Evolutionary conservation across 257 asterid species (phyloP), one percentile per base, ranked within the genome.

Genomic region (Fraxinus americana): DNA sequence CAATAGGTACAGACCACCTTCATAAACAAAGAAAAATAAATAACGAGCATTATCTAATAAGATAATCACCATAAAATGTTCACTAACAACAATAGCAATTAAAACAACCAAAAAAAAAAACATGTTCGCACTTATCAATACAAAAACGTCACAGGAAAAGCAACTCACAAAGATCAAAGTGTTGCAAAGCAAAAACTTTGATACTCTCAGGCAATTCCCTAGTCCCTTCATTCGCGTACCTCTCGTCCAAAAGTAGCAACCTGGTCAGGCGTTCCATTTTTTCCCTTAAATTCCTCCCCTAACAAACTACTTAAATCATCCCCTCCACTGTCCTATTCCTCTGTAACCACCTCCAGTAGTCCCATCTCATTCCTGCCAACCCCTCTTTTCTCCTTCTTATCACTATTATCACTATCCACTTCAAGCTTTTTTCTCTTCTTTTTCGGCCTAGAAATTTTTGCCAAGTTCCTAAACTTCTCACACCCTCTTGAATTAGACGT

Each of bases 181-280:
- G 27, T 25, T 25, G 27, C 27, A 25, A 25, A 25, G 27, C 27
- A 25, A 25, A 25, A 25, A 25, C 27, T 0, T 25, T 25, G 27
- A 25, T 25, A 25, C 27, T 25, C 27, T 25, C 27, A 25, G 27
- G 27, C 27, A 25, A 25, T 25, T 25, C 27, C 27, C 27, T 25
- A 25, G 27, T 25, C 27, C 27, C 27, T 25, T 25, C 27, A 25
- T 25, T 25, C 27, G 27, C 27, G 27, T 25, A 25, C 27, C 27
- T 25, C 27, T 25, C 27, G 27, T 25, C 97, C 87, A 95, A 80
- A 29, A 95, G 88, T 75, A 95, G 86, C 86, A 95, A 81, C 87
- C 99, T 89, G 8, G 98, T 93, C 5, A 94, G 83, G 50, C 99
- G 97, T 61, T 87, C 99, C 98, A 93, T 75, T 82, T 92, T 80